Conservation (phyloP, 805 yeast species). For the Saturnispora quitensis region DNA sequence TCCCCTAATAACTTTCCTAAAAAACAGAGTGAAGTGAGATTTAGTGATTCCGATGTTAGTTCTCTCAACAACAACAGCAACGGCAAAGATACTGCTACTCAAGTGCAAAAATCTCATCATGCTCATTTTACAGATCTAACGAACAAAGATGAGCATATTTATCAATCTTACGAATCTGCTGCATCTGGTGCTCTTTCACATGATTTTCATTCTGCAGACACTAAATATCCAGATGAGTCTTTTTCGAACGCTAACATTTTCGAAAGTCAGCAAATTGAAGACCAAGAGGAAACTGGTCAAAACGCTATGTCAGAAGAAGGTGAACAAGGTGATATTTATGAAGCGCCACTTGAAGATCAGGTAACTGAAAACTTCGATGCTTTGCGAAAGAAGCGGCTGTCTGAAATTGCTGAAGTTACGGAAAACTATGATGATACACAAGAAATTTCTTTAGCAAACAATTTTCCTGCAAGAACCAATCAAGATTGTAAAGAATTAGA, state of each 20-base stretch:
- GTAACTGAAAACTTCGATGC: slow-evolving; percentile 1
- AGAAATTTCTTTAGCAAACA: neutral
- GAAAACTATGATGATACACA: slow-evolving; percentile 11
- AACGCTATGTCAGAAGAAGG: neutral
- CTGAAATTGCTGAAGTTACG: slow-evolving; percentile 13
- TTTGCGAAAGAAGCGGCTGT: slow-evolving; percentile 8
- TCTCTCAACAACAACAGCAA: neutral
- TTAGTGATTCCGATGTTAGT: neutral
- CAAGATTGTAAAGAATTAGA: neutral
- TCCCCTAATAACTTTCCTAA: neutral
- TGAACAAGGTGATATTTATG: slow-evolving; percentile 3
- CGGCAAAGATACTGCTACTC: neutral
- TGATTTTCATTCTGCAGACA: slow-evolving; percentile 2
- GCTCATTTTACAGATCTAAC: slow-evolving; percentile 1
- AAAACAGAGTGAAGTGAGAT: neutral
- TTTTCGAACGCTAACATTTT: neutral
- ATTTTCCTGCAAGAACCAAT: neutral
- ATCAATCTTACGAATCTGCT: neutral
- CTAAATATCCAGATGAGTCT: neutral
- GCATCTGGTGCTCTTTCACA: neutral
- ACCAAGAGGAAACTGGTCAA: slow-evolving; percentile 1
- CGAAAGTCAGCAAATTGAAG: neutral
- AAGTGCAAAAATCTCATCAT: neutral
- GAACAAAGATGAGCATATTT: neutral
- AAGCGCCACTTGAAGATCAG: slow-evolving; percentile 1